phyloP scores from a whole-genome alignment of 495 filamentous ascomycete genomes.

The Antarctomyces pellizariae region DNA sequence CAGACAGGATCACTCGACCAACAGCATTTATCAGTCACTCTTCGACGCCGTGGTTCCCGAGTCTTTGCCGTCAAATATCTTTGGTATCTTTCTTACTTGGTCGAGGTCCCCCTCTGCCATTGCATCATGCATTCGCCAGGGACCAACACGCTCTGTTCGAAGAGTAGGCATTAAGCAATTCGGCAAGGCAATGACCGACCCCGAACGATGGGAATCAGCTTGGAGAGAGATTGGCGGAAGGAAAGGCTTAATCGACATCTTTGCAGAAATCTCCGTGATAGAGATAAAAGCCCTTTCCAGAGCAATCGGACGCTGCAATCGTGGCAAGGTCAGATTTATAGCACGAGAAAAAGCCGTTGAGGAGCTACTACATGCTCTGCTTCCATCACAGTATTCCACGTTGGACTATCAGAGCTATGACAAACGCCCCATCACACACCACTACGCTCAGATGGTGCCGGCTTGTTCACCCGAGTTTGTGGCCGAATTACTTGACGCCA shows the following conservation, averaged over 20 bases:
- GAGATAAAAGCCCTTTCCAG: slow-evolving; percentile 8
- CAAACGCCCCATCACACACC: slow-evolving; percentile 8
- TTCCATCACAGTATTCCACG: slow-evolving; percentile 8
- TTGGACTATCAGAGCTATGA: slow-evolving; percentile 7
- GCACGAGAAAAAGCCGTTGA: slow-evolving; percentile 7
- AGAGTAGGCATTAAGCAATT: slow-evolving; percentile 6
- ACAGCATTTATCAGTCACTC: not conserved
- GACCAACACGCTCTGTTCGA: slow-evolving; percentile 3
- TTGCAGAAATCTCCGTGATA: slow-evolving; percentile 7
- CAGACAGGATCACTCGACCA: not conserved
- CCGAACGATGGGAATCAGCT: slow-evolving; percentile 5
- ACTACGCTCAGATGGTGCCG: slow-evolving; percentile 7
- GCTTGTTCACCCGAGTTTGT: slow-evolving; percentile 10
- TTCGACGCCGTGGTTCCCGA: slow-evolving; percentile 1
- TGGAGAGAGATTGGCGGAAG: slow-evolving; percentile 8
- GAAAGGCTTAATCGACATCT: slow-evolving; percentile 7
- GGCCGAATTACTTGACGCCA: slow-evolving; percentile 4
- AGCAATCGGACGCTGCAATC: slow-evolving; percentile 7
- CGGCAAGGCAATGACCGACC: slow-evolving; percentile 6
- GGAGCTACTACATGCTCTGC: slow-evolving; percentile 8
- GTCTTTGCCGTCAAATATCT: not conserved
- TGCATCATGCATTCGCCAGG: slow-evolving; percentile 3
- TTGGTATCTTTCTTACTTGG: slow-evolving; percentile 2
- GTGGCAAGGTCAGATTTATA: slow-evolving; percentile 4
- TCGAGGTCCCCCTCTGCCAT: slow-evolving; percentile 5